A percentile compares a stretch with the other conserved stretches of the same genome.
Evolutionary conservation across 352 stramenopile genomes (phyloP).

Genomic region (Globisporangium viniferum): DNA sequence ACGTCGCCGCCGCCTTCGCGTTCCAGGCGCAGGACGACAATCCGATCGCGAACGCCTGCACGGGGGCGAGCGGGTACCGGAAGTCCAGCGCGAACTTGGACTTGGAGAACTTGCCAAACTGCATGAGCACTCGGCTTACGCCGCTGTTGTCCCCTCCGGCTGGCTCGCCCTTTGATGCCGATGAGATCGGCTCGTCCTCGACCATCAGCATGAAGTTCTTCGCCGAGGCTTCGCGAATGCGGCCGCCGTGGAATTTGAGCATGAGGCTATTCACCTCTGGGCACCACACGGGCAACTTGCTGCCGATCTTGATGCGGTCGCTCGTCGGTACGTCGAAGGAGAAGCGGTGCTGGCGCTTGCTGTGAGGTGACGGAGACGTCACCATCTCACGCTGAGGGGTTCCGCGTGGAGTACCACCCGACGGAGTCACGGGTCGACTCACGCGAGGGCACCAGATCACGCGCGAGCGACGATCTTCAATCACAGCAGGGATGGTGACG

Average conservation of each 20-base stretch:
- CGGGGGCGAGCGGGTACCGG: conserved; percentile 74
- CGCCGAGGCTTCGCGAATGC: conserved; percentile 82
- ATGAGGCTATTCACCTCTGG: conserved; percentile 85
- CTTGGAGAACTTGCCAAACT: conserved; percentile 88
- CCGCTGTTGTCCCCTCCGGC: conserved; percentile 30
- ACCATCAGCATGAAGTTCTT: conserved; percentile 91
- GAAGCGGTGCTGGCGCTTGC: conserved; percentile 65
- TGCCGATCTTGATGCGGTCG: conserved; percentile 78
- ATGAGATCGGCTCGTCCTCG: conserved; percentile 52
- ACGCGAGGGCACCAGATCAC: conserved; percentile 83
- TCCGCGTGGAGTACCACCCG: conserved; percentile 59
- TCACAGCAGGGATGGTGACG: conserved; percentile 76
- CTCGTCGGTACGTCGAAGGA: conserved; percentile 67
- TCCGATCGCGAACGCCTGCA: conserved; percentile 86
- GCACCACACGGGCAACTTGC: conserved; percentile 86
- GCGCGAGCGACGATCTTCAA: conserved; percentile 73
- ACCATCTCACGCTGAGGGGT: conserved; percentile 46
- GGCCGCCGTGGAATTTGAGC: conserved; percentile 86
- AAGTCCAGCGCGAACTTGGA: conserved; percentile 88
- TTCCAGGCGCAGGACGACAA: conserved; percentile 85
- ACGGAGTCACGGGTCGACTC: conserved; percentile 58
- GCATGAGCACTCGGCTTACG: conserved; percentile 69
- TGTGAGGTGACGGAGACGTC: conserved; percentile 72
- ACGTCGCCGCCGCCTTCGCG: conserved; percentile 35
- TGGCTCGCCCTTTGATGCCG: conserved; percentile 12